Percentiles rank a stretch among this genome's conserved stretches.
Evolutionary conservation across 257 asterid species (phyloP).

Genomic region (Galeopsis tetrahit): DNA sequence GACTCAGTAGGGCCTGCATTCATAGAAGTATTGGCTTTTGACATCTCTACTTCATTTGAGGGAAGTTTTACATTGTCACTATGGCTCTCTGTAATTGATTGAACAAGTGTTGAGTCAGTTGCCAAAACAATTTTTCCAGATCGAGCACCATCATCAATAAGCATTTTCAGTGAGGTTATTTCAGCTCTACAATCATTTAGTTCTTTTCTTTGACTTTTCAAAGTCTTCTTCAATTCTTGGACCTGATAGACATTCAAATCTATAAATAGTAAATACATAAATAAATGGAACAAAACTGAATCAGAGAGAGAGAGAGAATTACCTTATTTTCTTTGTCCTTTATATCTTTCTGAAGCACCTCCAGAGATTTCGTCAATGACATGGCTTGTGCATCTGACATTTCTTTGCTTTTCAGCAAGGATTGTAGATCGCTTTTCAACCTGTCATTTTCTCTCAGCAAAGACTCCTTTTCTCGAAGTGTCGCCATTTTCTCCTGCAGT

Average conservation of each 20-base stretch:
- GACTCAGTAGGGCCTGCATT: conserved; percentile 45
- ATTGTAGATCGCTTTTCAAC: conserved; percentile 60
- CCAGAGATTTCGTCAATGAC: conserved; percentile 75
- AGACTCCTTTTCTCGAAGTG: conserved; percentile 72
- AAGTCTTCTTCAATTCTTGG: conserved; percentile 73
- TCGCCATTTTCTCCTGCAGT: conserved; percentile 83
- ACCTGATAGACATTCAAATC: conserved; percentile 52
- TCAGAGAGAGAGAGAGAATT: conserved; percentile 27
- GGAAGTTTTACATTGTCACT: conserved; percentile 49
- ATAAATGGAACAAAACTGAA: conserved; percentile 21
- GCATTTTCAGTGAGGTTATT: conserved; percentile 91
- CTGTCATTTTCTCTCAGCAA: conserved; percentile 77
- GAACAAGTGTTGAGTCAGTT: conserved; percentile 43
- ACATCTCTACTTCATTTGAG: conserved; percentile 53
- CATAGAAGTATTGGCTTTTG: conserved; percentile 43
- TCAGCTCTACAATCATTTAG: conserved; percentile 95
- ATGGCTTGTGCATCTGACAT: conserved; percentile 64
- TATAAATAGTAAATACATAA: conserved; percentile 23
- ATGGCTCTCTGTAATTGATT: conserved; percentile 48
- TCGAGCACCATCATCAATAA: conserved; percentile 77
- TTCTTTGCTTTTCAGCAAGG: conserved; percentile 74
- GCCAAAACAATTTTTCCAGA: conserved; percentile 50
- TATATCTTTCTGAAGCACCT: conserved; percentile 81
- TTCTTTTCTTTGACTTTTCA: conserved; percentile 73
- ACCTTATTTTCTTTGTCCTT: conserved; percentile 86